Evolutionary conservation across 2,329 filamentous ascomycete species (phyloP), one percentile per base, ranked within the genome.

Genomic region (Lachnellula arida): DNA sequence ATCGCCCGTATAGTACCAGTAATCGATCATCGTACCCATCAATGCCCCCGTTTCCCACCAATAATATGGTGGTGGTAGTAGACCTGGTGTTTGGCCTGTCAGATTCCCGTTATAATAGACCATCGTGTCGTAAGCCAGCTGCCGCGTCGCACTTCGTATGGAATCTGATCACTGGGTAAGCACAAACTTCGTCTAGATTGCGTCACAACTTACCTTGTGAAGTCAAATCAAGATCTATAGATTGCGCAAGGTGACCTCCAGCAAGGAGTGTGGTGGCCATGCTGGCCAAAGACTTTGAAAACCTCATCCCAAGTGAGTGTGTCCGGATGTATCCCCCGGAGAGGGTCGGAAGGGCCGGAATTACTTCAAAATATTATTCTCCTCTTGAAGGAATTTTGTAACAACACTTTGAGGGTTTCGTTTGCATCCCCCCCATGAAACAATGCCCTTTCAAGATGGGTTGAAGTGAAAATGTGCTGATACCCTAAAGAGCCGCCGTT

Each of bases 1-100:
- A 67, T 93, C 88, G 19, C 85, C 85, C 0, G 89, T 93, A 69
- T 90, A 89, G 68, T 86, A 88, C 88, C 89, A 95, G 70, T 94
- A 94, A 66, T 94, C 88, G 52, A 95, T 78, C 60, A 94, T 75
- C 2, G 86, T 77, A 22, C 81, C 82, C 72, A 85, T 78, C 76
- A 92, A 84, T 55, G 87, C 87, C 51, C 88, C 88, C 11, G 91
- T 80, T 63, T 81, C 78, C 79, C 79, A 81, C 78, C 78, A 82
- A 64, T 79, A 80, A 63, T 80, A 80, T 17, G 80, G 80, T 15
- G 69, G 67, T 2, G 77, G 77, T n/a, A 81, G 73, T 54, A 79
- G 72, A 47, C 80, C 80, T 8, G 78, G 78, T 19, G 76, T 76
- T 8, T 73, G 71, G 15, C 77, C 78, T 1, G 78, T 74, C 47